phyloP scores from a whole-genome alignment of 2,329 filamentous ascomycete species.

The Microcyclospora tardicrescens region DNA sequence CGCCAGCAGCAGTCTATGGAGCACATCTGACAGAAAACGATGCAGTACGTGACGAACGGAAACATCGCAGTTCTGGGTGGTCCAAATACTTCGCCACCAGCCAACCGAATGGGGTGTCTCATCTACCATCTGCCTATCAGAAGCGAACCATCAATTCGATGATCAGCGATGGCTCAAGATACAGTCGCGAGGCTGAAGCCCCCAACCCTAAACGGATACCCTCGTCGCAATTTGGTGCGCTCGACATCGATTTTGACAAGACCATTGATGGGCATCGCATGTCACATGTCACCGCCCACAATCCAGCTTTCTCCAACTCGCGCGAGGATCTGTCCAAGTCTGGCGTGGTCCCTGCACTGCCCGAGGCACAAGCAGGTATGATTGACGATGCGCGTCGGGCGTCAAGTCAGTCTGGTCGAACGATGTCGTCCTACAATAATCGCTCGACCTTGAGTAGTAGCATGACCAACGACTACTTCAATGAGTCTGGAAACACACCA shows the following conservation, averaged over 20 bases:
- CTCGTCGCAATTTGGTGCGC: conserved; percentile 54
- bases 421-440: conserved; percentile 15
- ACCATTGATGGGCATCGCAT: conserved; percentile 47
- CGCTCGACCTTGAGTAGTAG: conserved; percentile 18
- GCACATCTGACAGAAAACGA: conserved; percentile 2
- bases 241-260: conserved; percentile 42
- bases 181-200: conserved; percentile 28
- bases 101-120: conserved; percentile 21
- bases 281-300: conserved; percentile 54
- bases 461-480: conserved; percentile 20
- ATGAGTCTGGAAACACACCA: conserved; percentile 17
- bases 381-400: conserved; percentile 14
- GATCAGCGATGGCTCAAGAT: conserved; percentile 40
- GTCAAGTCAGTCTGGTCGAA: conserved; percentile 1
- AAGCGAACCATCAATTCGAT: conserved; percentile 25
- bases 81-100: conserved; percentile 25
- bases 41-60: conserved; percentile 2
- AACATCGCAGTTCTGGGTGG: conserved; percentile 45
- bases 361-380: conserved; percentile 15
- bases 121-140: conserved; percentile 20
- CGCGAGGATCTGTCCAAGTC: conserved; percentile 25
- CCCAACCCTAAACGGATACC: conserved; percentile 31
- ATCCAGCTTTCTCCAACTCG: conserved; percentile 54
- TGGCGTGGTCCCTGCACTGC: conserved; percentile 12
- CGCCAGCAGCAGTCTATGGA: conserved; percentile 1